Evolutionary conservation across 1,139 yeast species (phyloP).

Genomic region (Pneumocystis sp.): DNA sequence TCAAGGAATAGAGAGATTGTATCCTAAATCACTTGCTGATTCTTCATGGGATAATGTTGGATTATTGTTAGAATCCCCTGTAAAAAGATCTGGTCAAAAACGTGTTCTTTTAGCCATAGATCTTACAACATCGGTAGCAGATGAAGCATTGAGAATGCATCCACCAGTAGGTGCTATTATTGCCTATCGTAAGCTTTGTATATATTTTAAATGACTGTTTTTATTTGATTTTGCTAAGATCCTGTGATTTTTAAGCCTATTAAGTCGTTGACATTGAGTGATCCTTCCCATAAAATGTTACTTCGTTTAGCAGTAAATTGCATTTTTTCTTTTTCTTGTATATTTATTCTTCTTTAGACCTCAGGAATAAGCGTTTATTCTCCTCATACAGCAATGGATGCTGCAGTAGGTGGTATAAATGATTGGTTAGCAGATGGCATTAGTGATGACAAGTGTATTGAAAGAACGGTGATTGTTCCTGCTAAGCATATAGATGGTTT

Average conservation of each 20-base stretch:
- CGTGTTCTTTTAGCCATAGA: conserved; percentile 66
- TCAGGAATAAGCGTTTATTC: conserved; percentile 74
- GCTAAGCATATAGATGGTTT: conserved; percentile 1
- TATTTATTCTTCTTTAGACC: conserved; percentile 16
- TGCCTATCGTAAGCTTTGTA: conserved; percentile 47
- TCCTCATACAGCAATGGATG: conserved; percentile 94
- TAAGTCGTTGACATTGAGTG: conserved; percentile 49
- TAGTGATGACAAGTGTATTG: conserved; percentile 23
- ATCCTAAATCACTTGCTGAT: conserved; percentile 67
- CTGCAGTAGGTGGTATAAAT: conserved; percentile 81
- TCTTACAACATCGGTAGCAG: conserved; percentile 66
- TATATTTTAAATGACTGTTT: neutral
- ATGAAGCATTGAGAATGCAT: conserved; percentile 53
- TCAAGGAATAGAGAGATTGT: conserved; percentile 41
- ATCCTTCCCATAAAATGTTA: conserved; percentile 71
- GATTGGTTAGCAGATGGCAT: conserved; percentile 72
- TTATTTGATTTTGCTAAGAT: conserved; percentile 13
- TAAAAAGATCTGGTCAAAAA: conserved; percentile 18
- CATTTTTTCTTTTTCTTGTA: neutral
- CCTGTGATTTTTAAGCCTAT: conserved; percentile 88
- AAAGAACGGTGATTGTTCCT: conserved; percentile 12
- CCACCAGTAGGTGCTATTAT: conserved; percentile 35
- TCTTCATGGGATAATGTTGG: conserved; percentile 91
- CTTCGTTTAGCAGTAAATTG: conserved; percentile 40
- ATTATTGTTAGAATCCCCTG: conserved; percentile 51